Conservation (phyloP, 1,284 basidiomycete species). For the Microbotryomycetes sp. region DNA sequence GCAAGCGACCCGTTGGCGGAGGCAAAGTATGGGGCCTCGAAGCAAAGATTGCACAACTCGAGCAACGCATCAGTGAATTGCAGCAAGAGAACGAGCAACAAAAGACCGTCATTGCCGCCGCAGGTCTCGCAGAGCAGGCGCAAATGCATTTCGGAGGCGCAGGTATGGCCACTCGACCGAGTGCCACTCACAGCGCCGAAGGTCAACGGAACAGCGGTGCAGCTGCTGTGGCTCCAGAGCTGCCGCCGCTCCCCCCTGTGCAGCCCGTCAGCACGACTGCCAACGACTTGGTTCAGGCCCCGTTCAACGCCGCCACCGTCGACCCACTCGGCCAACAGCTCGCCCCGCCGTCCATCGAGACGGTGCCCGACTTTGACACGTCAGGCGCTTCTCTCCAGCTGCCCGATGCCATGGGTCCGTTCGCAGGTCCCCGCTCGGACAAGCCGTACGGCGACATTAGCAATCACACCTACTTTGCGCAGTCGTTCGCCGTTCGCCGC, state of each 20-base stretch:
- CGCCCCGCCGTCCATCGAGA: neutral
- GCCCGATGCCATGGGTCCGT: too few relatives aligned
- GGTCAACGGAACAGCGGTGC: neutral
- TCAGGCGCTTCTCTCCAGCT: neutral
- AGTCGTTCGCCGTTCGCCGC: neutral
- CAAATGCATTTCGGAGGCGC: neutral
- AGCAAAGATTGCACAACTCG: conserved; percentile 11
- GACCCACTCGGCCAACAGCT: neutral
- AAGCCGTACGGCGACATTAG: neutral
- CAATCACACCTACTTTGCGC: neutral
- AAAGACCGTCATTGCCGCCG: neutral
- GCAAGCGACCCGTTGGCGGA: conserved; percentile 14
- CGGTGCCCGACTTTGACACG: neutral
- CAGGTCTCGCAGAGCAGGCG: neutral
- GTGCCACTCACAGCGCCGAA: neutral
- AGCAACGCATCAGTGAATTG: neutral
- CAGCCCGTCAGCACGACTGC: neutral
- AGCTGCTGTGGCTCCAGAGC: too few relatives aligned
- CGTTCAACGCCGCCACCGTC: neutral
- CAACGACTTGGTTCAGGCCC: too few relatives aligned
- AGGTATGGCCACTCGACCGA: too few relatives aligned
- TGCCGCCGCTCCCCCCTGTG: neutral
- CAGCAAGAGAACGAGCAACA: neutral
- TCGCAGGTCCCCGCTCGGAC: neutral
- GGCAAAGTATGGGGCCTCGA: conserved; percentile 13